Conservation (phyloP, 768 basidiomycete species). For the Hypholoma sublateritium region DNA sequence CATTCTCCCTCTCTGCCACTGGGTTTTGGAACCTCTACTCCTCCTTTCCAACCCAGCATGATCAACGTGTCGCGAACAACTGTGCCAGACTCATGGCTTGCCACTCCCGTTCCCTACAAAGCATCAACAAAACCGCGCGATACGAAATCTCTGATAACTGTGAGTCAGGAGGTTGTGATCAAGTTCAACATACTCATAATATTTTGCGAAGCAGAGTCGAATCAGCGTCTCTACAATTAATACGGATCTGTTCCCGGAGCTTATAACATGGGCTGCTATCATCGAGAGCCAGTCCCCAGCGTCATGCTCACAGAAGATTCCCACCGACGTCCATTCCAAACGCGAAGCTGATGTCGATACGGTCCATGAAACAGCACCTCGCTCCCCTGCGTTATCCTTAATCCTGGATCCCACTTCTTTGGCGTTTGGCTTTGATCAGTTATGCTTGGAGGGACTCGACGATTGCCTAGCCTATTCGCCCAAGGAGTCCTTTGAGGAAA, state of each 20-base stretch:
- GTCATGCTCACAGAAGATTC: constrained; percentile 22
- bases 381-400: constrained; percentile 11
- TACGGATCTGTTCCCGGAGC: constrained; percentile 29
- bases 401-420: constrained; percentile 38
- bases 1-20: constrained; percentile 7
- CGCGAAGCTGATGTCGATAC: constrained; percentile 21
- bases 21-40: neutral
- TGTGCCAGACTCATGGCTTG: constrained; percentile 19
- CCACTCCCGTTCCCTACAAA: constrained; percentile 4
- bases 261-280: constrained; percentile 29
- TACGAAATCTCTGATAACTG: constrained; percentile 6
- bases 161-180: neutral
- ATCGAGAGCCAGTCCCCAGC: constrained; percentile 18
- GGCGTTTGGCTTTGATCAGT: constrained; percentile 35
- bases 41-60: constrained; percentile 12
- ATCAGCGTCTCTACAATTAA: constrained; percentile 22
- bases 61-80: constrained; percentile 18
- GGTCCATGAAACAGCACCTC: constrained; percentile 7
- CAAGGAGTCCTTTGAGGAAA: constrained; percentile 32
- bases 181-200: neutral
- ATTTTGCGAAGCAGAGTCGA: constrained; percentile 12
- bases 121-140: constrained; percentile 10
- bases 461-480: constrained; percentile 35
- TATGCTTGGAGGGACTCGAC: constrained; percentile 39
- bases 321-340: constrained; percentile 22